These are phyloP conservation scores for Xylaria digitata DNA, from an alignment of 2,329 filamentous ascomycete species.

Conservation along the genomic window DNA sequence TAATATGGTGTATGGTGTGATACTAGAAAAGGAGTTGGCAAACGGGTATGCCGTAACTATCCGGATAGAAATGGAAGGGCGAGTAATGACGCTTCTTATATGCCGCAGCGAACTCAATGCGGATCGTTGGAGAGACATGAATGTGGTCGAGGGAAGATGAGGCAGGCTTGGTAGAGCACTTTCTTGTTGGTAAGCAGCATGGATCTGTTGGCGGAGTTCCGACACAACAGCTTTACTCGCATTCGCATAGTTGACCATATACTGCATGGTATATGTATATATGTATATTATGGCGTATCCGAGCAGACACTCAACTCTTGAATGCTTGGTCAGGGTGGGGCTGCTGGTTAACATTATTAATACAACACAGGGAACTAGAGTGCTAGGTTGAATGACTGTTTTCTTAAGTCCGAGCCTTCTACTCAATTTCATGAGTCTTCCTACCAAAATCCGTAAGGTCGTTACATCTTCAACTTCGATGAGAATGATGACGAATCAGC, in stretches of 20 bases:
- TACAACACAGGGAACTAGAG: neutral
- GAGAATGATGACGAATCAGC: neutral
- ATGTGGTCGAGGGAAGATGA: conserved; percentile 13
- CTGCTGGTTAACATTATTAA: conserved; percentile 25
- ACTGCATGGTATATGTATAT: no score
- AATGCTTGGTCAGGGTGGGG: conserved; percentile 35
- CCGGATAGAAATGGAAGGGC: conserved; percentile 26
- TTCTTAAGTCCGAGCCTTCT: neutral
- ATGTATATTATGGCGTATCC: neutral
- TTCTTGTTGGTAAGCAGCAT: conserved; percentile 28
- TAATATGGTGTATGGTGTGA: neutral
- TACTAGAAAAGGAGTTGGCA: neutral
- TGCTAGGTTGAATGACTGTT: neutral
- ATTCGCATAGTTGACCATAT: conserved; percentile 1
- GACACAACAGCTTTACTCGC: neutral
- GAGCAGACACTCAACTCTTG: neutral
- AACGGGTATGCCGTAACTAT: conserved; percentile 4
- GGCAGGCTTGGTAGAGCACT: conserved; percentile 20
- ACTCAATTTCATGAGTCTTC: neutral
- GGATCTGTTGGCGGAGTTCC: conserved; percentile 8
- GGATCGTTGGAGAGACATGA: conserved; percentile 37
- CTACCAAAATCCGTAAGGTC: neutral
- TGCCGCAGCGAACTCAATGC: conserved; percentile 30
- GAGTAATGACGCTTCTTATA: conserved; percentile 43
- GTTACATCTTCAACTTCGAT: neutral